phyloP scores from a whole-genome alignment of 306 rosid genomes.

The Astragalus membranaceus region DNA sequence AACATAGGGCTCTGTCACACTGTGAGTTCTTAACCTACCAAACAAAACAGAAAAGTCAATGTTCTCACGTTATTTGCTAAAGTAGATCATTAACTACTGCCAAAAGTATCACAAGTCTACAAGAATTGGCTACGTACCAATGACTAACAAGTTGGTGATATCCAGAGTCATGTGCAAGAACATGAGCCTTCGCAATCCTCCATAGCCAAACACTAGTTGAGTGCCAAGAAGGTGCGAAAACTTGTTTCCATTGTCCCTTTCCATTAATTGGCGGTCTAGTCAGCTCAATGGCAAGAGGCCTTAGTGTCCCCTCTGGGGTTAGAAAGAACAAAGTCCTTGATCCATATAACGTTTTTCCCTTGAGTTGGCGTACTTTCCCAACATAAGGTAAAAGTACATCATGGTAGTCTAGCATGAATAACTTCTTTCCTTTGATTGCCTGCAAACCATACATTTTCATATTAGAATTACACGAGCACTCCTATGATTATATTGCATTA shows the following conservation, averaged over 20 bases:
- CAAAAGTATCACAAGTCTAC: too few relatives aligned
- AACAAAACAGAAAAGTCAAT: not conserved
- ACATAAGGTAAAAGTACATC: slow-evolving; percentile 65
- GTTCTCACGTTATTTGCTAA: not conserved
- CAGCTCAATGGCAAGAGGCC: slow-evolving; percentile 71
- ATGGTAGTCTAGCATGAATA: slow-evolving; percentile 75
- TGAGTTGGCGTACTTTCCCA: slow-evolving; percentile 39
- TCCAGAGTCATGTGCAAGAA: slow-evolving; percentile 80
- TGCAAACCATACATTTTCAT: slow-evolving; percentile 16
- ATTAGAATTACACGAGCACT: not conserved
- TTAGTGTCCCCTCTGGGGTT: slow-evolving; percentile 45
- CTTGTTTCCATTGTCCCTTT: slow-evolving; percentile 61
- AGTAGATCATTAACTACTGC: too few relatives aligned
- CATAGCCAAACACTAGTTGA: slow-evolving; percentile 74
- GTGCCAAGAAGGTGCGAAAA: slow-evolving; percentile 50
- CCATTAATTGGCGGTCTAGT: slow-evolving; percentile 59
- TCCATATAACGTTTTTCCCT: slow-evolving; percentile 65
- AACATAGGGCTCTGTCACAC: slow-evolving; percentile 73
- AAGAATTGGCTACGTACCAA: slow-evolving; percentile 36
- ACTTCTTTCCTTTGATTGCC: slow-evolving; percentile 53
- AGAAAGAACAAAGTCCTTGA: slow-evolving; percentile 79
- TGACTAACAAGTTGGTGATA: slow-evolving; percentile 86
- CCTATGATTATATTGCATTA: not conserved
- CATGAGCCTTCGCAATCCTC: slow-evolving; percentile 85
- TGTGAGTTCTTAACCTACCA: slow-evolving; percentile 76